A percentile compares a stretch with the other conserved stretches of the same genome.
Evolutionary conservation across 2,329 filamentous ascomycete species (phyloP).

Genomic region (Eutypa lata): DNA sequence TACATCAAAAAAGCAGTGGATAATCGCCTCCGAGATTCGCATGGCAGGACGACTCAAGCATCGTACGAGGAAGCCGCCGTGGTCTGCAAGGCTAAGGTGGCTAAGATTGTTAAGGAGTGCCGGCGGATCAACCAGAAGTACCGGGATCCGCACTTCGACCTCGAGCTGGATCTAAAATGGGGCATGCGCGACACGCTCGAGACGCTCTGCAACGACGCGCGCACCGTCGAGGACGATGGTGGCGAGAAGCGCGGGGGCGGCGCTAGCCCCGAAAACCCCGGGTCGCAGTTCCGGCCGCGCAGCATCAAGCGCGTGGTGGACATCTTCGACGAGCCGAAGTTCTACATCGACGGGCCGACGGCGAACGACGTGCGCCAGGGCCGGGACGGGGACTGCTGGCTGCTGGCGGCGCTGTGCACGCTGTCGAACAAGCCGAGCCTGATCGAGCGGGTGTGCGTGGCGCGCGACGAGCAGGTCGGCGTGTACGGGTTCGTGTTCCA

Average conservation of each 20-base stretch:
- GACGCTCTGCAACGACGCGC: conserved; percentile 35
- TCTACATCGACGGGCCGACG: conserved; percentile 74
- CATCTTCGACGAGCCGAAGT: conserved; percentile 73
- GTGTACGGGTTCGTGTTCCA: conserved; percentile 86
- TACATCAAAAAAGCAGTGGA: conserved; percentile 59
- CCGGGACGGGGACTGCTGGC: conserved; percentile 79
- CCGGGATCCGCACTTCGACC: conserved; percentile 80
- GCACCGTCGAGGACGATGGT: too few relatives aligned
- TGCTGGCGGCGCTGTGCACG: conserved; percentile 76
- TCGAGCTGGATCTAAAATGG: conserved; percentile 71
- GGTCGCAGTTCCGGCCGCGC: conserved; percentile 36
- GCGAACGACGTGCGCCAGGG: conserved; percentile 79
- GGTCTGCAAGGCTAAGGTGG: conserved; percentile 64
- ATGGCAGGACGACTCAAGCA: conserved; percentile 51
- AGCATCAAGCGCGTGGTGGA: conserved; percentile 69
- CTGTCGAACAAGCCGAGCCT: conserved; percentile 69
- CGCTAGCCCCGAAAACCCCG: conserved; percentile 11
- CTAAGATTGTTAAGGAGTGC: conserved; percentile 63
- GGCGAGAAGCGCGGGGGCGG: neutral
- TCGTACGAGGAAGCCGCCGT: conserved; percentile 72
- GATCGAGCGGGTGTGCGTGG: conserved; percentile 72
- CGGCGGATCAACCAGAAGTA: conserved; percentile 81
- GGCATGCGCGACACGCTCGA: conserved; percentile 48
- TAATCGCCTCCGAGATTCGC: conserved; percentile 48
- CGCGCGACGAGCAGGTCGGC: conserved; percentile 67